Percentiles rank a stretch among this genome's conserved stretches.
phyloP scores from a whole-genome alignment of 768 basidiomycete species.

The Leccinum disarticulatum region DNA sequence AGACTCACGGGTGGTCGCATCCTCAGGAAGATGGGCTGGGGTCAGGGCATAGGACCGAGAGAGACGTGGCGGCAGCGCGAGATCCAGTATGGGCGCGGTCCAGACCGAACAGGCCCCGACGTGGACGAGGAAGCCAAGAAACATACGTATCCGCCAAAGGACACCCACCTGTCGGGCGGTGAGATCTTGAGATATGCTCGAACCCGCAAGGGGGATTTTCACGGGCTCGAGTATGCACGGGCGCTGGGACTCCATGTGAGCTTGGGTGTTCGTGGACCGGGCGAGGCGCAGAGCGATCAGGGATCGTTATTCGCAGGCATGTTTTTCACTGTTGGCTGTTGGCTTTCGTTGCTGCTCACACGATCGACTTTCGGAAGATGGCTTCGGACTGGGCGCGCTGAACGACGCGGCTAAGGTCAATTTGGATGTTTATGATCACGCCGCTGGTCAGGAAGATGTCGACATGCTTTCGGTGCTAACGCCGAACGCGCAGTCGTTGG shows the following conservation, averaged over 20 bases:
- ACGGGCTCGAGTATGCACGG: slow-evolving; percentile 79
- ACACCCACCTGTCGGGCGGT: slow-evolving; percentile 46
- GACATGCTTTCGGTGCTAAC: slow-evolving; percentile 67
- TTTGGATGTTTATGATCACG: slow-evolving; percentile 73
- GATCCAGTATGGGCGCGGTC: slow-evolving; percentile 61
- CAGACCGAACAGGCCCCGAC: slow-evolving; percentile 39
- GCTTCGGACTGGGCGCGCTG: slow-evolving; percentile 87
- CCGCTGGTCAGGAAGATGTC: slow-evolving; percentile 38
- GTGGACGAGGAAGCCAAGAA: slow-evolving; percentile 85
- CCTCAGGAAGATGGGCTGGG: slow-evolving; percentile 97
- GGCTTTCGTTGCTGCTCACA: not conserved
- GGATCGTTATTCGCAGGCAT: slow-evolving; percentile 62
- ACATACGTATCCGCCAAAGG: slow-evolving; percentile 83
- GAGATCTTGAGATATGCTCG: too few species aligned
- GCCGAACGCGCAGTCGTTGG: slow-evolving; percentile 55
- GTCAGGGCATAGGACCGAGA: slow-evolving; percentile 88
- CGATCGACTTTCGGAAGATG: slow-evolving; percentile 45
- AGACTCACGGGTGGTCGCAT: slow-evolving; percentile 63
- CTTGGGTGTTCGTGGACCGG: slow-evolving; percentile 39
- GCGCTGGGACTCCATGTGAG: slow-evolving; percentile 61
- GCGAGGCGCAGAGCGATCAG: slow-evolving; percentile 18
- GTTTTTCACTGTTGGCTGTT: slow-evolving; percentile 7
- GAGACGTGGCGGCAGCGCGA: slow-evolving; percentile 74
- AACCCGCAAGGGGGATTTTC: slow-evolving; percentile 64
- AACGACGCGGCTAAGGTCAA: slow-evolving; percentile 97